Evolutionary conservation across 352 stramenopile genomes (phyloP).

Genomic region (Globisporangium carolinianum): DNA sequence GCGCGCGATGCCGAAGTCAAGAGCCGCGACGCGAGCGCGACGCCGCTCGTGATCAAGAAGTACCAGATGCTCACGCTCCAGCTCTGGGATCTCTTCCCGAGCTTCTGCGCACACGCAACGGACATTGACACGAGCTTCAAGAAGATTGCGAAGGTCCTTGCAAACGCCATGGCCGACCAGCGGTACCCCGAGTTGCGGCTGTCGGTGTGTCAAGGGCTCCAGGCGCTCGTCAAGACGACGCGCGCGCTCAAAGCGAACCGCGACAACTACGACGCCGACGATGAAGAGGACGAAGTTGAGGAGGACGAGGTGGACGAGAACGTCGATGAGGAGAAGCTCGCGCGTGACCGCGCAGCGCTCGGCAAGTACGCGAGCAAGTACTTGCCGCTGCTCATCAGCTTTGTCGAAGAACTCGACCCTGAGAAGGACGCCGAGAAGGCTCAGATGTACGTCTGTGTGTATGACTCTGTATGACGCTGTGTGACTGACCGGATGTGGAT

Average conservation of each 20-base stretch:
- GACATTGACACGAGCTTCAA: slow-evolving; percentile 82
- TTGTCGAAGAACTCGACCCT: slow-evolving; percentile 73
- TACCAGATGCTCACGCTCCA: slow-evolving; percentile 74
- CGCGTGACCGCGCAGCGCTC: slow-evolving; percentile 63
- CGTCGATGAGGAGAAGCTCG: slow-evolving; percentile 70
- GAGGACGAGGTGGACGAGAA: slow-evolving; percentile 36
- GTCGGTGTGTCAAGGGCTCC: slow-evolving; percentile 80
- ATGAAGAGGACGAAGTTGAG: slow-evolving; percentile 30
- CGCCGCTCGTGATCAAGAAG: slow-evolving; percentile 64
- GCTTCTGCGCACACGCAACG: slow-evolving; percentile 57
- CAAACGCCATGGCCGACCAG: slow-evolving; percentile 84
- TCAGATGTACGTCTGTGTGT: slow-evolving; percentile 23
- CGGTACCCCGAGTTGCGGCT: slow-evolving; percentile 79
- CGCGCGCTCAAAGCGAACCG: slow-evolving; percentile 32
- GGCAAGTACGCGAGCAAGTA: slow-evolving; percentile 80
- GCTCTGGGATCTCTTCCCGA: slow-evolving; percentile 79
- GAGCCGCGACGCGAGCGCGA: slow-evolving; percentile 54
- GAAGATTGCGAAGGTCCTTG: slow-evolving; percentile 80
- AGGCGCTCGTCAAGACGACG: slow-evolving; percentile 71
- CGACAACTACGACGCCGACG: slow-evolving; percentile 40
- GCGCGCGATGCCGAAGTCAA: slow-evolving; percentile 67
- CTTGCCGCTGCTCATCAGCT: slow-evolving; percentile 76
- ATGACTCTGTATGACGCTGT: neutral
- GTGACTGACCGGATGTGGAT: neutral
- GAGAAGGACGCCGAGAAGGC: slow-evolving; percentile 71